Conservation (phyloP, 345 rosid genomes). For the Eucalyptus guilfoylei region DNA sequence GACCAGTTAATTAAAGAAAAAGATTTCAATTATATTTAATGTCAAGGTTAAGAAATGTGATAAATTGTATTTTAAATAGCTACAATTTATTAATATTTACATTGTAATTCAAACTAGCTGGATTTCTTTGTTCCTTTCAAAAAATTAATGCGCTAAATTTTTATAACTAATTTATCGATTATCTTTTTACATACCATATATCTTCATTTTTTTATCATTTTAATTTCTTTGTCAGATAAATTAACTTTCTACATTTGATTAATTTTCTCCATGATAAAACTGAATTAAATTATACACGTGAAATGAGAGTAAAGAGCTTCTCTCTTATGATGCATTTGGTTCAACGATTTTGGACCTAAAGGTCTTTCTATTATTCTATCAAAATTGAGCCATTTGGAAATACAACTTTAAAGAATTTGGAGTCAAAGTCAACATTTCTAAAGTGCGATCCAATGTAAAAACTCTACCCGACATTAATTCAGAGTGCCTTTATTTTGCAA, state of each 20-base stretch:
- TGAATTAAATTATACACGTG: neutral
- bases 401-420: neutral
- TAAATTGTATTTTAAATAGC: neutral
- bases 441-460: neutral
- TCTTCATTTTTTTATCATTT: neutral
- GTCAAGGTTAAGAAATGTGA: neutral
- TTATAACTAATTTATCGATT: too few relatives aligned
- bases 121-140: neutral
- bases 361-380: neutral
- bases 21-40: too few relatives aligned
- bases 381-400: neutral
- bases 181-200: neutral
- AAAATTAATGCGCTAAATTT: neutral
- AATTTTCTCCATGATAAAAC: neutral
- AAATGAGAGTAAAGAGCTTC: neutral
- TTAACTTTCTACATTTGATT: neutral
- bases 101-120: neutral
- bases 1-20: neutral
- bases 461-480: neutral
- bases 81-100: neutral
- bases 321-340: neutral
- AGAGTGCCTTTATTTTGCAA: too few relatives aligned
- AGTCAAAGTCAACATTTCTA: neutral
- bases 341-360: neutral
- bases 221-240: too few relatives aligned